Evolutionary conservation across 345 rosid genomes (phyloP).

Genomic region (Salix udensis): DNA sequence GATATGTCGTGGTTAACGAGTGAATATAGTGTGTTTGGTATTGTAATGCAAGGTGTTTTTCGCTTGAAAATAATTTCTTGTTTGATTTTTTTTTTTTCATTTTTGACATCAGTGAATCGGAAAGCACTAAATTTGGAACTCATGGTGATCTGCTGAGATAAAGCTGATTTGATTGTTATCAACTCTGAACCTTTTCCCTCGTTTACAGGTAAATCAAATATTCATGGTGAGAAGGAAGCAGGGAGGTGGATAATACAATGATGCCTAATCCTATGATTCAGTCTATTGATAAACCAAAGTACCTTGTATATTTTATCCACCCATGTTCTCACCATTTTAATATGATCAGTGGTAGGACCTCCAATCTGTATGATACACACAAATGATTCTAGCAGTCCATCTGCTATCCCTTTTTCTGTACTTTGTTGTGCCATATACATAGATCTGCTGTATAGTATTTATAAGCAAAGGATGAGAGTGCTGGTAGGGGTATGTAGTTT

Average conservation of each 20-base stretch:
- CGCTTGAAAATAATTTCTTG: too few relatives aligned
- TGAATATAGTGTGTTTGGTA: neutral
- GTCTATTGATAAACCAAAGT: conserved; percentile 14
- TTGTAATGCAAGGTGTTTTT: too few relatives aligned
- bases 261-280: conserved; percentile 1
- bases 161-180: conserved; percentile 3
- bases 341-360: conserved; percentile 19
- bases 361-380: conserved; percentile 12
- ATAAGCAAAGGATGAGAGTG: conserved; percentile 27
- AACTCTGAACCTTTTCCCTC: conserved; percentile 6
- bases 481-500: conserved; percentile 25
- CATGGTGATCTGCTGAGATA: neutral
- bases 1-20: neutral
- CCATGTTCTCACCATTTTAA: conserved; percentile 14
- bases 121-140: neutral
- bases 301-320: neutral
- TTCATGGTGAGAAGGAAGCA: conserved; percentile 6
- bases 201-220: conserved; percentile 30
- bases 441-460: conserved; percentile 44
- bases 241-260: conserved; percentile 10
- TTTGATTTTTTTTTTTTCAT: too few relatives aligned
- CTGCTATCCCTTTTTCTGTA: conserved; percentile 19
- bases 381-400: conserved; percentile 19
- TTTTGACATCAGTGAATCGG: too few relatives aligned
- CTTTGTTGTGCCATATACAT: conserved; percentile 26